Conservation (phyloP, 805 yeast species). For the Osmozyma mogii region DNA sequence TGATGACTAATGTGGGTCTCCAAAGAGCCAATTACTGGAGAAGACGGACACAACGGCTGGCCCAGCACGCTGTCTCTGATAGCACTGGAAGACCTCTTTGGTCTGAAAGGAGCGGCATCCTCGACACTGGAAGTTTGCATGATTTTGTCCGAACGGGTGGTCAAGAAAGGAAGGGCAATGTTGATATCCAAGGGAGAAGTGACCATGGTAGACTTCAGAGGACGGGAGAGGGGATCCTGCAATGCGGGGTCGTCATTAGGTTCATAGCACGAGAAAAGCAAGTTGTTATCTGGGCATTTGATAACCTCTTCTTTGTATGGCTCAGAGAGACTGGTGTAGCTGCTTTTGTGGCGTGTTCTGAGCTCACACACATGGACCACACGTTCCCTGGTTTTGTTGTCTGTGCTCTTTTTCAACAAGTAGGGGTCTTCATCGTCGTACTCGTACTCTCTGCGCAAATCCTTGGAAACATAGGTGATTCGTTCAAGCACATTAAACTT, state of each 20-base stretch:
- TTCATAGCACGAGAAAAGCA: constrained; percentile 50
- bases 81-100: constrained; percentile 22
- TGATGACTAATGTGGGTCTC: constrained; percentile 31
- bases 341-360: constrained; percentile 40
- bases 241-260: constrained; percentile 6
- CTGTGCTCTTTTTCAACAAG: constrained; percentile 4
- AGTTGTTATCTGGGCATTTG: constrained; percentile 51
- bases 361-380: constrained; percentile 55
- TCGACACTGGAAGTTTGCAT: constrained; percentile 13
- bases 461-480: constrained; percentile 53
- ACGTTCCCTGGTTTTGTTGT: constrained; percentile 33
- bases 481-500: constrained; percentile 61
- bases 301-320: constrained; percentile 56
- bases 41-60: constrained; percentile 10
- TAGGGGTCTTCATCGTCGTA: constrained; percentile 30
- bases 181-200: constrained; percentile 38
- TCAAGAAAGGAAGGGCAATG: constrained; percentile 36
- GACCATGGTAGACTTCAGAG: constrained; percentile 15
- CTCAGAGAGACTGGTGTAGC: constrained; percentile 23
- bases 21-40: constrained; percentile 31
- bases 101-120: constrained; percentile 11
- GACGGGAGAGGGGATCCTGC: constrained; percentile 4
- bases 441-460: constrained; percentile 45
- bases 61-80: background rate
- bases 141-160: constrained; percentile 28